These are phyloP conservation scores for Pseudogymnoascus pannorum DNA, from an alignment of 2,329 filamentous ascomycete genomes.

Conservation along the genomic window DNA sequence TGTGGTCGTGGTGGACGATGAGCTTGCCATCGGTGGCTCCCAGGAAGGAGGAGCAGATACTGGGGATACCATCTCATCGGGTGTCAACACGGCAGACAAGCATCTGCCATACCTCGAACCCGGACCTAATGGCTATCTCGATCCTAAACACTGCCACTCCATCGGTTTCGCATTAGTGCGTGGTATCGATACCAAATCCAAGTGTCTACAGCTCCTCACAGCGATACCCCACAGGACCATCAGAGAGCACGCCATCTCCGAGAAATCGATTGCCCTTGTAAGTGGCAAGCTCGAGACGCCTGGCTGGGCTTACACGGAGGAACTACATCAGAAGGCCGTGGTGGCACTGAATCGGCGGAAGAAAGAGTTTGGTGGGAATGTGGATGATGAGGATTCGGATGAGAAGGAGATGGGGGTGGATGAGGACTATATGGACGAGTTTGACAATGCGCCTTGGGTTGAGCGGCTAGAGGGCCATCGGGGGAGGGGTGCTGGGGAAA, in stretches of 20 bases:
- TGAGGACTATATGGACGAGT: constrained; percentile 24
- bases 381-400: constrained; percentile 7
- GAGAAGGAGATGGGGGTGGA: constrained; percentile 8
- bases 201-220: constrained; percentile 57
- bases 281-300: constrained; percentile 62
- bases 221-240: constrained; percentile 43
- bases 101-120: constrained; percentile 57
- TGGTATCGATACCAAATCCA: constrained; percentile 51
- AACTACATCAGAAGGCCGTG: constrained; percentile 37
- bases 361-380: constrained; percentile 11
- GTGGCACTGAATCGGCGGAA: constrained; percentile 16
- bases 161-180: constrained; percentile 63
- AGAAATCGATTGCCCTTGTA: constrained; percentile 52
- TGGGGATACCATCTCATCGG: constrained; percentile 3
- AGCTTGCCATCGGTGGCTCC: constrained; percentile 38
- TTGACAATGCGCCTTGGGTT: constrained; percentile 47
- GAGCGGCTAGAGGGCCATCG: constrained; percentile 48
- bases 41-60: constrained; percentile 13
- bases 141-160: constrained; percentile 51
- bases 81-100: constrained; percentile 37
- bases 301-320: constrained; percentile 63
- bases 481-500: constrained; percentile 49
- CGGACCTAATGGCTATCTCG: constrained; percentile 44
- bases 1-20: constrained; percentile 52
- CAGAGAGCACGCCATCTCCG: constrained; percentile 33